Evolutionary conservation across 108 stramenopile genomes (phyloP).

Genomic region (Stephanodiscus minutulus): DNA sequence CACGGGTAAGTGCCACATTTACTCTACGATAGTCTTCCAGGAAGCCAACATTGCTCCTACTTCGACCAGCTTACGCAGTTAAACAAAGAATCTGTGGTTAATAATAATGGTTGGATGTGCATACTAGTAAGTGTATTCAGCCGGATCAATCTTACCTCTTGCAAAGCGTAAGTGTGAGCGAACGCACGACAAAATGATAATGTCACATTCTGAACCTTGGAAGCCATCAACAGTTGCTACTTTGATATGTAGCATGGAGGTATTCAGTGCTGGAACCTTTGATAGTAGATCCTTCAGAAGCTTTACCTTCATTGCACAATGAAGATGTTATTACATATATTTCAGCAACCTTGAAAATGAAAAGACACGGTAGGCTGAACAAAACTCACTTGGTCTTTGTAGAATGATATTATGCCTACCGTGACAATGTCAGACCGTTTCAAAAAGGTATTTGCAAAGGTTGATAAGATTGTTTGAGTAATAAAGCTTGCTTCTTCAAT

Average conservation of each 20-base stretch:
- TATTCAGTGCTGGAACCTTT: slow-evolving; percentile 20
- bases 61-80: slow-evolving; percentile 1
- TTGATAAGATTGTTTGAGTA: slow-evolving; percentile 24
- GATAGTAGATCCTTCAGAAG: slow-evolving; percentile 25
- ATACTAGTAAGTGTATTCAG: not conserved
- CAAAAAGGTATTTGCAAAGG: slow-evolving; percentile 27
- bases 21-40: slow-evolving; percentile 54
- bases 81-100: not conserved
- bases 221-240: slow-evolving; percentile 56
- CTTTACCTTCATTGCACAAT: slow-evolving; percentile 30
- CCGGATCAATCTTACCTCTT: slow-evolving; percentile 16
- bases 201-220: slow-evolving; percentile 52
- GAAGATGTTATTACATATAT: not conserved
- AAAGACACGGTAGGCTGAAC: not conserved
- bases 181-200: slow-evolving; percentile 54
- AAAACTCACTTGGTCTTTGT: slow-evolving; percentile 49
- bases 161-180: slow-evolving; percentile 35
- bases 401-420: slow-evolving; percentile 62
- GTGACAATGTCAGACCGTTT: slow-evolving; percentile 19
- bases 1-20: slow-evolving; percentile 69
- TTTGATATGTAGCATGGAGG: slow-evolving; percentile 33
- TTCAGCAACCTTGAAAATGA: not conserved
- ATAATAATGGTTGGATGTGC: not conserved
- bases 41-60: slow-evolving; percentile 46
- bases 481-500: slow-evolving; percentile 54